Evolutionary conservation across 257 asterid species (phyloP).

Genomic region (Gardenia jasminoides): DNA sequence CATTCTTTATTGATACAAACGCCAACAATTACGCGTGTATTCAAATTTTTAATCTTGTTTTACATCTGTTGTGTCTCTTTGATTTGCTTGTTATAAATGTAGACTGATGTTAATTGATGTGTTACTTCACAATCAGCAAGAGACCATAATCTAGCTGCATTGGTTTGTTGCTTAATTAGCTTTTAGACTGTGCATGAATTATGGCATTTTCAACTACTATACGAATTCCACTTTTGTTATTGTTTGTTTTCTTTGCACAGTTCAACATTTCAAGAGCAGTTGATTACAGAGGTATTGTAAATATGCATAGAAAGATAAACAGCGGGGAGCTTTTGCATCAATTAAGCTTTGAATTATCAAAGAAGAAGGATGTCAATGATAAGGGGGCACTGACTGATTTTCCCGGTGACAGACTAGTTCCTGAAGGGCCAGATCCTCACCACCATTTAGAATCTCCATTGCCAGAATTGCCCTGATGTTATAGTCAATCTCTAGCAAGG

Average conservation of each 20-base stretch:
- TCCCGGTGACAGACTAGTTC: constrained; percentile 31
- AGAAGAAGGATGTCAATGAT: constrained; percentile 17
- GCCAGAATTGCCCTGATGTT: not conserved
- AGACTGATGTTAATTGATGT: constrained; percentile 17
- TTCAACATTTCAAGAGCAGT: constrained; percentile 18
- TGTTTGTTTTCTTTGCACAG: constrained; percentile 28
- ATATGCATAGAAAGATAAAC: constrained; percentile 21
- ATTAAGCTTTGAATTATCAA: constrained; percentile 22
- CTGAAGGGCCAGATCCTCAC: constrained; percentile 53
- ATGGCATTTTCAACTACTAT: constrained; percentile 35
- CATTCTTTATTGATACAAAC: not conserved
- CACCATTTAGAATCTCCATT: constrained; percentile 36
- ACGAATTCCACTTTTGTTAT: constrained; percentile 19
- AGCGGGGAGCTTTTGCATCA: constrained; percentile 39
- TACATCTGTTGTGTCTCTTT: constrained; percentile 5
- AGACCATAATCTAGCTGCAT: not conserved
- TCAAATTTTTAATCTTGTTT: not conserved
- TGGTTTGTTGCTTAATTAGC: not conserved
- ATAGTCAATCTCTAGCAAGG: not conserved
- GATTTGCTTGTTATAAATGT: constrained; percentile 31
- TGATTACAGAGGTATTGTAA: constrained; percentile 26
- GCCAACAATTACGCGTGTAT: constrained; percentile 12
- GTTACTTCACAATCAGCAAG: constrained; percentile 10
- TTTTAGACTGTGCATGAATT: not conserved
- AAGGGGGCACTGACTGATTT: constrained; percentile 24